Conservation (phyloP, 805 yeast species). For the Cyberlindnera amylophila region DNA sequence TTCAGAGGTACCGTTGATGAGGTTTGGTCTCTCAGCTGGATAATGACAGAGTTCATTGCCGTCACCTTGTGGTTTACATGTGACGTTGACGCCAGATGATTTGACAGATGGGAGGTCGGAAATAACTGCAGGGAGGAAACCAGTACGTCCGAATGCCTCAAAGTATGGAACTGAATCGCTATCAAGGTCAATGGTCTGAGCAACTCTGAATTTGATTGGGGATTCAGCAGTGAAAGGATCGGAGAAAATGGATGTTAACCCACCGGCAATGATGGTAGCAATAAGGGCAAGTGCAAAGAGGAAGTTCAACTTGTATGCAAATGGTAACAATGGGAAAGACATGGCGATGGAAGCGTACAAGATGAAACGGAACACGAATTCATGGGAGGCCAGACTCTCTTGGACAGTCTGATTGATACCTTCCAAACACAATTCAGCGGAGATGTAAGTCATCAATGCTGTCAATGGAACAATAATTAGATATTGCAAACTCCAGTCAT, state of each 20-base stretch:
- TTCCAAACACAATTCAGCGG: slow-evolving; percentile 49
- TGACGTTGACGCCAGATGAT: slow-evolving; percentile 24
- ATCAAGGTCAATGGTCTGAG: slow-evolving; percentile 55
- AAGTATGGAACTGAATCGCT: slow-evolving; percentile 33
- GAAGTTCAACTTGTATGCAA: slow-evolving; percentile 62
- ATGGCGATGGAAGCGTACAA: slow-evolving; percentile 35
- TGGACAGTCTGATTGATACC: slow-evolving; percentile 70
- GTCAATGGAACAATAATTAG: slow-evolving; percentile 64
- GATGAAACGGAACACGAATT: slow-evolving; percentile 34
- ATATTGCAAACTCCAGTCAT: slow-evolving; percentile 82
- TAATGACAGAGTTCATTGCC: slow-evolving; percentile 56
- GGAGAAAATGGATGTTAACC: slow-evolving; percentile 35
- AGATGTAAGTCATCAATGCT: slow-evolving; percentile 49
- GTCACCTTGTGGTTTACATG: slow-evolving; percentile 36
- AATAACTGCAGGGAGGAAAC: slow-evolving; percentile 44
- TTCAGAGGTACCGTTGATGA: slow-evolving; percentile 34
- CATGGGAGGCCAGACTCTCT: slow-evolving; percentile 50
- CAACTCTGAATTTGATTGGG: slow-evolving; percentile 72
- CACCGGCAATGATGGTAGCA: slow-evolving; percentile 35
- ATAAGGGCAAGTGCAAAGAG: slow-evolving; percentile 40
- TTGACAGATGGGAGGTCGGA: slow-evolving; percentile 64
- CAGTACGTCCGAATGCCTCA: slow-evolving; percentile 47
- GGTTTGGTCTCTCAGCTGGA: slow-evolving; percentile 45
- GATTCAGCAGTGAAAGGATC: slow-evolving; percentile 56
- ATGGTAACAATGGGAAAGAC: slow-evolving; percentile 57